Evolutionary conservation across 371 early-diverging fungal genomes (phyloP).

Genomic region (Quaeritorhiza haematococci): DNA sequence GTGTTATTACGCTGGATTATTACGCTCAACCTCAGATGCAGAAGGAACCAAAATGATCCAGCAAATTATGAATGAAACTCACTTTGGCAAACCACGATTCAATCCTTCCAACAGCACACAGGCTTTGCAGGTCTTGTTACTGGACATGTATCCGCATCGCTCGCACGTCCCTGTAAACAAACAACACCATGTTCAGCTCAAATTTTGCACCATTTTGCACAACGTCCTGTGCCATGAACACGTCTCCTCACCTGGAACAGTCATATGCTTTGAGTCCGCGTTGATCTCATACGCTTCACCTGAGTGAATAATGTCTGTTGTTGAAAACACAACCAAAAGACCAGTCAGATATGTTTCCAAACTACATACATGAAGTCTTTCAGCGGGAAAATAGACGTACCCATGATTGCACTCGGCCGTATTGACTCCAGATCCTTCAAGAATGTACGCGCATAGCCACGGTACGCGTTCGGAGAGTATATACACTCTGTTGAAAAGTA

Average conservation of each 20-base stretch:
- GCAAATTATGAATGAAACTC: no score
- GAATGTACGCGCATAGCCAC: slow-evolving; percentile 95
- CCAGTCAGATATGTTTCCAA: neutral
- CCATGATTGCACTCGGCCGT: slow-evolving; percentile 86
- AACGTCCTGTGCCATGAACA: neutral
- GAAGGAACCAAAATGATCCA: no score
- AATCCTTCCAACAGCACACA: slow-evolving; percentile 91
- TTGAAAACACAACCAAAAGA: slow-evolving; percentile 1
- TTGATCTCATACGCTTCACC: slow-evolving; percentile 86
- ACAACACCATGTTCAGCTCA: neutral
- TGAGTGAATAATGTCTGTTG: slow-evolving; percentile 81
- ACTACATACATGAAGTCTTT: neutral
- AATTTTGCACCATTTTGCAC: slow-evolving; percentile 1
- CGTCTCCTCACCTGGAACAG: neutral
- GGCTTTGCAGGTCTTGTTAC: slow-evolving; percentile 88
- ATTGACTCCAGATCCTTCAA: slow-evolving; percentile 96
- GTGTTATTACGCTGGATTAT: no score
- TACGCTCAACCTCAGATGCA: no score
- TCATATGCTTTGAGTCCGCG: slow-evolving; percentile 32
- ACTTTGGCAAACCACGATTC: slow-evolving; percentile 80
- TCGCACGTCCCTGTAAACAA: slow-evolving; percentile 57
- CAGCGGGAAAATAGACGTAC: slow-evolving; percentile 34
- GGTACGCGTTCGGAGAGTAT: slow-evolving; percentile 98
- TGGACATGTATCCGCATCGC: slow-evolving; percentile 93
- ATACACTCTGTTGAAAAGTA: slow-evolving; percentile 99